Evolutionary conservation across 2,329 filamentous ascomycete genomes (phyloP).

Genomic region (Basipetospora chlamydospora): DNA sequence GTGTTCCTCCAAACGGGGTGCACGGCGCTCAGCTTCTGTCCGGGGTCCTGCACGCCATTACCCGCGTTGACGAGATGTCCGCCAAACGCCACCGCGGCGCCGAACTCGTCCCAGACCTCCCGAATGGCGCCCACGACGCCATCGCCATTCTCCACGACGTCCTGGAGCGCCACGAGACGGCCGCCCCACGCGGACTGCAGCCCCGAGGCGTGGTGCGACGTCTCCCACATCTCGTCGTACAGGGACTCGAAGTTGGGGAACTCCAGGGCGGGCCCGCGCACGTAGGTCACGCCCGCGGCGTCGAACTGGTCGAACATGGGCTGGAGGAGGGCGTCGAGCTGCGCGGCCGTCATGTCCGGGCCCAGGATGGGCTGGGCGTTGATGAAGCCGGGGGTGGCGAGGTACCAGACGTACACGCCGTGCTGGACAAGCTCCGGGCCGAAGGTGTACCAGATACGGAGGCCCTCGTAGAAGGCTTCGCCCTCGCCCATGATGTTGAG

Average conservation of each 20-base stretch:
- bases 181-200: constrained; percentile 13
- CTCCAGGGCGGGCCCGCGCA: constrained; percentile 23
- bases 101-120: constrained; percentile 13
- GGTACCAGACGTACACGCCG: constrained; percentile 31
- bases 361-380: constrained; percentile 29
- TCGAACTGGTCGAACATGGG: constrained; percentile 28
- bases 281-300: constrained; percentile 17
- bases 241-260: constrained; percentile 33
- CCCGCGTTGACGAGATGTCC: constrained; percentile 23
- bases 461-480: constrained; percentile 30
- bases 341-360: constrained; percentile 25
- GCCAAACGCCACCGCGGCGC: constrained; percentile 16
- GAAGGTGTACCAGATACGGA: constrained; percentile 30
- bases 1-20: constrained; percentile 23
- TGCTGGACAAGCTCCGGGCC: constrained; percentile 23
- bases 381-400: constrained; percentile 31
- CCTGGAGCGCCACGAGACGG: constrained; percentile 20
- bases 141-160: constrained; percentile 19
- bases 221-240: constrained; percentile 12
- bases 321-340: constrained; percentile 28
- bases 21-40: constrained; percentile 16
- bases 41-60: constrained; percentile 18
- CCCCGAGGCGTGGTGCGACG: constrained; percentile 1
- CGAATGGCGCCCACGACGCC: constrained; percentile 20
- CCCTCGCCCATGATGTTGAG: constrained; percentile 14